These are phyloP conservation scores for Fusarium praegraminearum DNA, from an alignment of 2,329 filamentous ascomycete genomes.

Conservation along the genomic window DNA sequence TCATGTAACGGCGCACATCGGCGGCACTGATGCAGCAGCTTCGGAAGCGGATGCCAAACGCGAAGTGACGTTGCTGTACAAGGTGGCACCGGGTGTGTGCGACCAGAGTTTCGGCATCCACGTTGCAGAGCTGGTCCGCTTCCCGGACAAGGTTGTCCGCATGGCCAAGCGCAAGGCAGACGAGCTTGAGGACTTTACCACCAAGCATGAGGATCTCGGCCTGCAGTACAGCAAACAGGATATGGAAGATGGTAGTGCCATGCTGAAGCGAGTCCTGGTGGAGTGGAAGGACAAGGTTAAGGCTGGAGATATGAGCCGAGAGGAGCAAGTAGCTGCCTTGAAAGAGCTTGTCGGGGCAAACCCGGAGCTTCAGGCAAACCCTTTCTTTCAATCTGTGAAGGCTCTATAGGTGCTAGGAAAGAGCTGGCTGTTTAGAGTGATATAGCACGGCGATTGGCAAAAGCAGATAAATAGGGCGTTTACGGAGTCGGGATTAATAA, in stretches of 20 bases:
- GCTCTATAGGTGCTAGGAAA: constrained; percentile 56
- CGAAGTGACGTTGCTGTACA: constrained; percentile 96
- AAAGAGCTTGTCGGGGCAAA: constrained; percentile 82
- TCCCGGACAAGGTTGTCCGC: constrained; percentile 95
- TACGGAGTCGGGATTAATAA: constrained; percentile 11
- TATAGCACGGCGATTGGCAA: constrained; percentile 5
- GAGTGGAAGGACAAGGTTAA: constrained; percentile 86
- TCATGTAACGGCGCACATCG: constrained; percentile 95
- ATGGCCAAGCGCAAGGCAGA: constrained; percentile 99
- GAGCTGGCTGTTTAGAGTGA: not conserved
- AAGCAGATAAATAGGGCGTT: constrained; percentile 25
- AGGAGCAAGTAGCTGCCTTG: constrained; percentile 83
- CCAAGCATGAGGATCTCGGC: constrained; percentile 74
- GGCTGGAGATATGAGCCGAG: constrained; percentile 70
- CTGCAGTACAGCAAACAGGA: constrained; percentile 82
- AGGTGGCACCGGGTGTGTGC: constrained; percentile 94
- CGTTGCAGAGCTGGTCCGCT: constrained; percentile 95
- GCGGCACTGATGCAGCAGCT: constrained; percentile 58
- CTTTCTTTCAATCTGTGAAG: constrained; percentile 77
- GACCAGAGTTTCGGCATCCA: constrained; percentile 99
- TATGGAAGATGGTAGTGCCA: constrained; percentile 85
- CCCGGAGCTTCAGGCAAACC: constrained; percentile 71
- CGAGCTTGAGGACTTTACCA: constrained; percentile 94
- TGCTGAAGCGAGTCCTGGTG: constrained; percentile 85
- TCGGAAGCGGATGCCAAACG: constrained; percentile 64